Percentiles rank a stretch among this genome's conserved stretches.
phyloP scores from a whole-genome alignment of 2,329 filamentous ascomycete genomes.

The Cadophora luteo-olivacea region DNA sequence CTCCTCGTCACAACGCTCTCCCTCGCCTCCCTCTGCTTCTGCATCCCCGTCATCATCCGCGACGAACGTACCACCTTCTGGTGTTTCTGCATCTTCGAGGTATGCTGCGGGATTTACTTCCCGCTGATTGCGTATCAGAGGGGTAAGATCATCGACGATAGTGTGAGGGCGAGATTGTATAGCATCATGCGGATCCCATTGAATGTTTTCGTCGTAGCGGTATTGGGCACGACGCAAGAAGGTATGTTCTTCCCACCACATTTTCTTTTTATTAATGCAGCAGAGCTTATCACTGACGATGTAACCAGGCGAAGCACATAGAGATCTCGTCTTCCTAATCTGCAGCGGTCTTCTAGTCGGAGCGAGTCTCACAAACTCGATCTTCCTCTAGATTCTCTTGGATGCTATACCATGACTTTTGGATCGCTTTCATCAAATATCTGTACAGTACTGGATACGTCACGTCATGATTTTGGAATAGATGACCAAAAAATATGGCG shows the following conservation, averaged over 20 bases:
- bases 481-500: background rate
- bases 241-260: slow-evolving; percentile 39
- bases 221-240: slow-evolving; percentile 53
- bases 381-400: background rate
- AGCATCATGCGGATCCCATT: slow-evolving; percentile 62
- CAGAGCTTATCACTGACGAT: too few relatives aligned
- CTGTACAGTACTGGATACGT: background rate
- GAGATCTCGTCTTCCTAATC: slow-evolving; percentile 13
- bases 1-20: slow-evolving; percentile 48
- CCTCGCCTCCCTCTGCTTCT: slow-evolving; percentile 47
- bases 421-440: background rate
- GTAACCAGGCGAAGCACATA: slow-evolving; percentile 11
- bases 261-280: too few relatives aligned
- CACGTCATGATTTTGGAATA: background rate
- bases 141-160: slow-evolving; percentile 58
- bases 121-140: slow-evolving; percentile 62
- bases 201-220: slow-evolving; percentile 60
- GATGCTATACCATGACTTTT: background rate
- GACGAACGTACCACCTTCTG: slow-evolving; percentile 56
- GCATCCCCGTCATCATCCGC: slow-evolving; percentile 51
- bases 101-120: slow-evolving; percentile 62
- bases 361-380: slow-evolving; percentile 11
- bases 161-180: slow-evolving; percentile 59
- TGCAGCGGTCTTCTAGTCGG: slow-evolving; percentile 5
- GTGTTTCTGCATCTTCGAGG: slow-evolving; percentile 63